Evolutionary conservation across 345 rosid genomes (phyloP), one percentile per base, ranked within the genome.

Genomic region (Hypericum perforatum): DNA sequence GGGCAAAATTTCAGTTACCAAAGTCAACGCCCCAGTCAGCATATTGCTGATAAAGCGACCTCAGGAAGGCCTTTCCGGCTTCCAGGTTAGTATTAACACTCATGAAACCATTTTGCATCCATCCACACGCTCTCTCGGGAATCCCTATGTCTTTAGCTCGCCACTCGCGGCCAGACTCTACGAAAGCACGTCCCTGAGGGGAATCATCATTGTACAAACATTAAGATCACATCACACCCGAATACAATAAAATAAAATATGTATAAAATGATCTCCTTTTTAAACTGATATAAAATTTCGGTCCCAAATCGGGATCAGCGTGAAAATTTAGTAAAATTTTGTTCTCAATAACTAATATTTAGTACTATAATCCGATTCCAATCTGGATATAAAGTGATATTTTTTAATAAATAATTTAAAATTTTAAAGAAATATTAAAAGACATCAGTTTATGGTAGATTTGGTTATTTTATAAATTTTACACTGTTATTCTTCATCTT

Each of bases 11-110:
- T 45, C 36, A 53, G 42, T 86, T 76, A 90, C 96, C 84, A 59
- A 90, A 86, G 81, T 90, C 97, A 15, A 90, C 82, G 6, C 96
- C 97, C 97, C 97, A 90, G 45, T 79, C 89, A 0, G 89, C 89
- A 66, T 86, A 90, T 62, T 81, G 91, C 57, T 64, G 61, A 66
- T 86, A 82, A 62, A 86, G 89, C 13, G 97, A 90, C 72, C 76
- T 77, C 74, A 90, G 73, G 77, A 90, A 90, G 7, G 96, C 84
- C 67, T 72, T 82, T 60, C 97, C 96, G 11, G 94, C 94, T 68
- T 72, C 89, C 47, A 67, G 32, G 56, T 73, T 75, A 39, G 87
- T 77, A 63, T 90, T 76, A 14, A 86, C 85, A 67, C 94, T 82
- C 95, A 90, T 86, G 74, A 86, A 90, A 49, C 97, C 98, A 63